These are phyloP conservation scores for Elaeagnus macrophylla DNA, from an alignment of 306 rosid species.

Conservation along the genomic window DNA sequence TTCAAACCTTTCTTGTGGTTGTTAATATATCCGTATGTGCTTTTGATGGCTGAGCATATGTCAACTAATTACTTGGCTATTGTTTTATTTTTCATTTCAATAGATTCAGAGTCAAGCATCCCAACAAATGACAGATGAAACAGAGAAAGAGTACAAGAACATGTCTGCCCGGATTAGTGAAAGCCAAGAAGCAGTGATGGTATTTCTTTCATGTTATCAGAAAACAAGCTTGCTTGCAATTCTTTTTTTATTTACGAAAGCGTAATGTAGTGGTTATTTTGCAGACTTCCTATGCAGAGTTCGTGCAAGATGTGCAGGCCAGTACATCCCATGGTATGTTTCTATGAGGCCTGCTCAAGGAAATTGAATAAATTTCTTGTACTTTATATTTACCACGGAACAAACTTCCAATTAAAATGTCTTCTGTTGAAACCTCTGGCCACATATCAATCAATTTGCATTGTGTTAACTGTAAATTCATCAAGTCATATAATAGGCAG, in stretches of 20 bases:
- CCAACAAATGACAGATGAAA: constrained; percentile 60
- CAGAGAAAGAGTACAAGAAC: constrained; percentile 64
- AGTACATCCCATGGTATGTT: constrained; percentile 62
- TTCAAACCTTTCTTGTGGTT: background rate
- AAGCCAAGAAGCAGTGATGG: constrained; percentile 78
- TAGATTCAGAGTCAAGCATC: constrained; percentile 76
- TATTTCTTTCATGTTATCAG: constrained; percentile 12
- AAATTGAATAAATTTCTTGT: background rate
- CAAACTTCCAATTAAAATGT: too few species aligned
- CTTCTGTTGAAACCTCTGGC: too few species aligned
- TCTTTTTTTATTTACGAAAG: constrained; percentile 7
- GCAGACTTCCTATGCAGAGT: constrained; percentile 73
- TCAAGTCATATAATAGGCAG: too few species aligned
- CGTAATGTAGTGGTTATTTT: constrained; percentile 12
- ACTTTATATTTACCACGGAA: background rate
- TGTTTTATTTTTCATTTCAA: constrained; percentile 12
- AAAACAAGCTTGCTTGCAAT: background rate
- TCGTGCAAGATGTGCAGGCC: constrained; percentile 61
- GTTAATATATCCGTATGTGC: background rate
- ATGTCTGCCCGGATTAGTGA: constrained; percentile 50
- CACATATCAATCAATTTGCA: too few species aligned
- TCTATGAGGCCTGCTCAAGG: background rate
- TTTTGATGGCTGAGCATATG: background rate
- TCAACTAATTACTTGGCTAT: background rate
- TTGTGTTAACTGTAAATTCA: too few species aligned